Percentiles rank a stretch among this genome's conserved stretches.
These are phyloP conservation scores for Arabidopsis suecica DNA, from an alignment of 345 rosid genomes.

Conservation along the genomic window DNA sequence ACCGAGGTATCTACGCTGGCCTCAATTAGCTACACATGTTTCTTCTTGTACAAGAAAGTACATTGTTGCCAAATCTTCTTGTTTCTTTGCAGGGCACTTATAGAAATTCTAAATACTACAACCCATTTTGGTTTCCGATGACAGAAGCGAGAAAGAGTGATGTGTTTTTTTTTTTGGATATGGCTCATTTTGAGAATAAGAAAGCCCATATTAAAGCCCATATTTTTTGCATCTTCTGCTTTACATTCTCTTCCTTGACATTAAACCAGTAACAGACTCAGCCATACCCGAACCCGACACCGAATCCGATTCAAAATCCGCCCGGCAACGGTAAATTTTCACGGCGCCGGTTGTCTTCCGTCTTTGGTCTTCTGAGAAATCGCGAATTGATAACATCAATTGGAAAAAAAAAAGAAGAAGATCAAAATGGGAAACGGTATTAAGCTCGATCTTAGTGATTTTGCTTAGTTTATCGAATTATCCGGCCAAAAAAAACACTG, in stretches of 20 bases:
- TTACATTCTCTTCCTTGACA: background rate
- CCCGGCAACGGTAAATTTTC: background rate
- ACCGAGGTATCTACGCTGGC: too few species aligned
- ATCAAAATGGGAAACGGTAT: slow-evolving; percentile 40
- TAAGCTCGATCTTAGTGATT: background rate
- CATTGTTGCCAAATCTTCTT: too few species aligned
- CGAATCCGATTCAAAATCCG: background rate
- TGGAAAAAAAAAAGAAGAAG: background rate
- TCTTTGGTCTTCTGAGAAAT: background rate
- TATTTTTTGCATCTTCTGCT: background rate
- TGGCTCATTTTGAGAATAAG: too few species aligned
- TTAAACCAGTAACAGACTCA: background rate
- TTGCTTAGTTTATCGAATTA: background rate
- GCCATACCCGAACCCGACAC: background rate
- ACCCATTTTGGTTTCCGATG: too few species aligned
- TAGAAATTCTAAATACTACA: too few species aligned
- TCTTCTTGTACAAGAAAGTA: too few species aligned
- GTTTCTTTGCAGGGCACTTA: too few species aligned
- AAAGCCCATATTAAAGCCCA: slow-evolving; percentile 1
- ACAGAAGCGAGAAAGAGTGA: too few species aligned
- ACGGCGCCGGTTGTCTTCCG: background rate
- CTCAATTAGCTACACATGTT: too few species aligned
- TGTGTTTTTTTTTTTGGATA: too few species aligned
- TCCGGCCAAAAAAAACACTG: background rate
- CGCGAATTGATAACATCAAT: background rate